Evolutionary conservation across 2,329 filamentous ascomycete genomes (phyloP).

Genomic region (Pestalotiopsis sp.): DNA sequence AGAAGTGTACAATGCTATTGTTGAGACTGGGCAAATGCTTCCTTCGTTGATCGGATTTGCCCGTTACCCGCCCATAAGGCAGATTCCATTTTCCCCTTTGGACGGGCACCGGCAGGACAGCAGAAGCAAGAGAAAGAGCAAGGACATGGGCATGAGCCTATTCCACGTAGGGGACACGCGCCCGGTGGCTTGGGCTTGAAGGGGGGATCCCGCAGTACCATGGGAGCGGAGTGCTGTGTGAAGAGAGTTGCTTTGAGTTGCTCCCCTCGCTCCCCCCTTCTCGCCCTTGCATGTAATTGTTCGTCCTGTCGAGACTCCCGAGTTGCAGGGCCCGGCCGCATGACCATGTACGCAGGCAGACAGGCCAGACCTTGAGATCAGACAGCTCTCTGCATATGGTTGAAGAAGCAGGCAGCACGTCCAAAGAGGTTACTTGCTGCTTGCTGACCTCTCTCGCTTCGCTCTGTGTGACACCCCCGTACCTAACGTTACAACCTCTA

Average conservation of each 20-base stretch:
- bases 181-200: not conserved
- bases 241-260: too few relatives aligned
- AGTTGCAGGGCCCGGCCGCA: too few relatives aligned
- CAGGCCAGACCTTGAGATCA: too few relatives aligned
- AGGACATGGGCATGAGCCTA: not conserved
- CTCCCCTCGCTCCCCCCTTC: too few relatives aligned
- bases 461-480: not conserved
- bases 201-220: not conserved
- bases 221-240: too few relatives aligned
- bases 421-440: not conserved
- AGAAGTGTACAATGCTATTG: too few relatives aligned
- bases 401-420: not conserved
- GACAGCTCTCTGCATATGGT: too few relatives aligned
- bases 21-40: too few relatives aligned
- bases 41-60: not conserved
- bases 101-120: not conserved
- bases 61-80: not conserved
- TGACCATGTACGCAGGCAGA: too few relatives aligned
- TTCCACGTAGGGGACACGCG: not conserved
- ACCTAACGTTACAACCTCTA: not conserved
- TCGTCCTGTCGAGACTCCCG: too few relatives aligned
- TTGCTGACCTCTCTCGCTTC: not conserved
- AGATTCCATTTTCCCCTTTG: not conserved
- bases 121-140: not conserved
- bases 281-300: too few relatives aligned